phyloP scores from a whole-genome alignment of 2,329 filamentous ascomycete species.

The Aspergillus sojae region DNA sequence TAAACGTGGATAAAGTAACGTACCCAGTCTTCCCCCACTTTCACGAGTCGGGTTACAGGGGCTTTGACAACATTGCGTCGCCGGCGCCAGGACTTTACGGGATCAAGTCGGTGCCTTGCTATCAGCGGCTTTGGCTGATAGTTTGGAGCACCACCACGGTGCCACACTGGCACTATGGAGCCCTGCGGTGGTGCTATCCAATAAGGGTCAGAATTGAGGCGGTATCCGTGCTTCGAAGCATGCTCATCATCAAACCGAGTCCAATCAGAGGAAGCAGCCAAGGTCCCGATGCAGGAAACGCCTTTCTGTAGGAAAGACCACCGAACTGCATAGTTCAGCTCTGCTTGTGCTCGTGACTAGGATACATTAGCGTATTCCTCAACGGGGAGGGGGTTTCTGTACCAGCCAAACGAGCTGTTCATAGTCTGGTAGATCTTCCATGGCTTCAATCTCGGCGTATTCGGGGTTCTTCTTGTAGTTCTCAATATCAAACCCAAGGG shows the following conservation, averaged over 20 bases:
- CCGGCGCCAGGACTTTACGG: conserved; percentile 4
- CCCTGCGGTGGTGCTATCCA: conserved; percentile 8
- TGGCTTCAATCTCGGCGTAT: neutral
- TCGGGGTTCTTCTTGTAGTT: neutral
- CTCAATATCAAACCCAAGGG: conserved; percentile 1
- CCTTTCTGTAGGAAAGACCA: conserved; percentile 8
- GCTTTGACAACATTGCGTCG: neutral
- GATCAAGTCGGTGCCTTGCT: conserved; percentile 3
- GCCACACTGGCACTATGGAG: conserved; percentile 5
- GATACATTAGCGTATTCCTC: neutral
- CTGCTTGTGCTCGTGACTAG: conserved; percentile 2
- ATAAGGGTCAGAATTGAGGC: conserved; percentile 7
- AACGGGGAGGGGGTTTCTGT: no score
- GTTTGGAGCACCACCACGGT: conserved; percentile 7
- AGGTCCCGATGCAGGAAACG: conserved; percentile 6
- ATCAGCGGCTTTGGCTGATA: conserved; percentile 9
- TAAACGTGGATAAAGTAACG: neutral
- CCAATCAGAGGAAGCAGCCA: conserved; percentile 8
- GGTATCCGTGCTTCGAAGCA: conserved; percentile 5
- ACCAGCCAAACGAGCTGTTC: conserved; percentile 7
- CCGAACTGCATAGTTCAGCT: conserved; percentile 9
- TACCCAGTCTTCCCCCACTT: neutral
- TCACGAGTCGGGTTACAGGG: neutral
- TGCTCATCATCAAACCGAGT: conserved; percentile 5
- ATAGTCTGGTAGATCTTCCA: conserved; percentile 8